These are phyloP conservation scores for Fusarium fracticaudum DNA, from an alignment of 2,329 filamentous ascomycete genomes.

Conservation along the genomic window DNA sequence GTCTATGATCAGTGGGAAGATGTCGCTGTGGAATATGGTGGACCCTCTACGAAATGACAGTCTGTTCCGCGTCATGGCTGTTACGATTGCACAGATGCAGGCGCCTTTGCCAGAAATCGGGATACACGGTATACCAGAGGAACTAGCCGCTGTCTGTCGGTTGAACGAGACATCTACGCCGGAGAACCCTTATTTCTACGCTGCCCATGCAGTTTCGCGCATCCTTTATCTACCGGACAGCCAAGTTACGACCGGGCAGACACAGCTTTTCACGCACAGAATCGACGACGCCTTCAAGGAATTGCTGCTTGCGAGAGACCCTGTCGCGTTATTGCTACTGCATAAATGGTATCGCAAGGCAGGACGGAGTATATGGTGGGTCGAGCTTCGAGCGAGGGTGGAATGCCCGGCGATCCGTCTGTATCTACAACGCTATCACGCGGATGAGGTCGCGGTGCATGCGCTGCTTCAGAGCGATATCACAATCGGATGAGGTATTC, in stretches of 20 bases:
- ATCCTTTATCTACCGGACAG: slow-evolving; percentile 44
- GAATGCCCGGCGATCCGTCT: slow-evolving; percentile 54
- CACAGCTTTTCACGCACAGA: slow-evolving; percentile 47
- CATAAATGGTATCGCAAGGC: slow-evolving; percentile 56
- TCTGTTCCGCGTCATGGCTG: slow-evolving; percentile 47
- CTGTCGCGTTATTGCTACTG: slow-evolving; percentile 51
- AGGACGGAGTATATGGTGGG: slow-evolving; percentile 55
- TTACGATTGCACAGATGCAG: slow-evolving; percentile 50
- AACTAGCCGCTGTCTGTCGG: slow-evolving; percentile 38
- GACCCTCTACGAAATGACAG: slow-evolving; percentile 50
- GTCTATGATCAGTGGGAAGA: slow-evolving; percentile 48
- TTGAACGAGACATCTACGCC: slow-evolving; percentile 46
- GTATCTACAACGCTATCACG: slow-evolving; percentile 49
- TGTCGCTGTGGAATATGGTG: slow-evolving; percentile 48
- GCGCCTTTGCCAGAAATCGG: slow-evolving; percentile 45
- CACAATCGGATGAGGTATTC: neutral
- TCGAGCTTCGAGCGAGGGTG: slow-evolving; percentile 52
- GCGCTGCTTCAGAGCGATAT: slow-evolving; percentile 50
- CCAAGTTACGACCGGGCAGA: slow-evolving; percentile 43
- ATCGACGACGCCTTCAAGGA: slow-evolving; percentile 48
- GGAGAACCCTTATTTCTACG: slow-evolving; percentile 51
- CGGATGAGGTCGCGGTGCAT: slow-evolving; percentile 38
- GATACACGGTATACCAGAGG: slow-evolving; percentile 37
- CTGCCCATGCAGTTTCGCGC: slow-evolving; percentile 49
- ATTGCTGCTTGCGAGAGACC: slow-evolving; percentile 47